These are phyloP conservation scores for Pyrenophora graminea DNA, from an alignment of 2,329 filamentous ascomycete genomes.

Conservation along the genomic window DNA sequence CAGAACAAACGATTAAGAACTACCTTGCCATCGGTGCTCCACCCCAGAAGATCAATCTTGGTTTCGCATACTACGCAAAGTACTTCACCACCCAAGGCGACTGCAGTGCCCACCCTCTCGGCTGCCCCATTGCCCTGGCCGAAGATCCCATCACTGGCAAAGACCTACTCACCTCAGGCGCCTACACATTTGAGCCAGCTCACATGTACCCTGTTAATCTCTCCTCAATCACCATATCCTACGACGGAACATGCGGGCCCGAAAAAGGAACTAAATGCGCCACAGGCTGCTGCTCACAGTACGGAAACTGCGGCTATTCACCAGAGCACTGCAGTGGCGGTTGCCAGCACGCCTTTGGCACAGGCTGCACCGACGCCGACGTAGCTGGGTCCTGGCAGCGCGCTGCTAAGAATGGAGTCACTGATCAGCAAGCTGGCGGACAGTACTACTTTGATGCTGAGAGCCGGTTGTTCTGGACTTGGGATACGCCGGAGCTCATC, in stretches of 20 bases:
- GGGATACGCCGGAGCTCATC: constrained; percentile 68
- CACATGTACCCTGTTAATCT: constrained; percentile 31
- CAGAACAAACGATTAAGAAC: constrained; percentile 59
- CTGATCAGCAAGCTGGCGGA: constrained; percentile 64
- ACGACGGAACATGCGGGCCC: constrained; percentile 40
- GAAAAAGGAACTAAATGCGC: constrained; percentile 34
- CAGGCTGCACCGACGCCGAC: constrained; percentile 54
- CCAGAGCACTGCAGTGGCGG: constrained; percentile 38
- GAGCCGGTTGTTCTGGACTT: constrained; percentile 71
- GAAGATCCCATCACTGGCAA: constrained; percentile 62
- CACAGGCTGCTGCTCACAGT: constrained; percentile 38
- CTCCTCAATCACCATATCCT: constrained; percentile 16
- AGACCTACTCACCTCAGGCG: constrained; percentile 62
- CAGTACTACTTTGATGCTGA: constrained; percentile 69
- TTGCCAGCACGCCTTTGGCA: constrained; percentile 41
- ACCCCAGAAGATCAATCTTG: constrained; percentile 63
- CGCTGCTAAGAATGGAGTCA: constrained; percentile 58
- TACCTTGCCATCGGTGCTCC: constrained; percentile 64
- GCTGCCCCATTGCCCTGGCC: constrained; percentile 63
- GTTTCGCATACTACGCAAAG: constrained; percentile 71
- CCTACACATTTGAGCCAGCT: constrained; percentile 55
- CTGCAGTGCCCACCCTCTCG: constrained; percentile 56
- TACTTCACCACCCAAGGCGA: constrained; percentile 61
- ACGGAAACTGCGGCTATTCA: constrained; percentile 38
- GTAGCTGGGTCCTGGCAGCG: constrained; percentile 61